Evolutionary conservation across 352 stramenopile genomes (phyloP), one percentile per base, ranked within the genome.

Genomic region (Halophytophthora polymorphica): DNA sequence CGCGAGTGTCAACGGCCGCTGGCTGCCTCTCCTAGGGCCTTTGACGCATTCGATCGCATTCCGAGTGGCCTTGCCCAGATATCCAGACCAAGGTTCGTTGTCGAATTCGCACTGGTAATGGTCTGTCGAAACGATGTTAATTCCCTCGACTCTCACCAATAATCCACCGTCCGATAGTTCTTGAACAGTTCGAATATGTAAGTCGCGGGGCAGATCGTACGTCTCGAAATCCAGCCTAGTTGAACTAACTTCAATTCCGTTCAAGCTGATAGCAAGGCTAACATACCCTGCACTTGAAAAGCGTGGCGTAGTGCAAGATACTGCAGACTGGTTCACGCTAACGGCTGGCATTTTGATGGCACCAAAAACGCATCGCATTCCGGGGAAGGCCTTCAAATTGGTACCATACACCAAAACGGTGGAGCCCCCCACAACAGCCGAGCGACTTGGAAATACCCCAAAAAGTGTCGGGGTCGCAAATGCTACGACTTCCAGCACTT

Each of bases 311-410:
- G 71, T 58, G 19, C 71, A 79, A 12, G 45, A 58, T 4, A 83
- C 43, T 2, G 29, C 25, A 3, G 69, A 71, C 6, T 51, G 45
- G 25, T 79, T 79, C 19, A 68, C 21, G 7, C 57, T 44, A 10
- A 58, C 53, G 19, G 59, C 69, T 11, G 48, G 37, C 3, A 58
- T 59, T 37, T 57, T 49, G 0, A 61, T 34, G 22, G 53, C 52
- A 48, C 43, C 69, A 53, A 83, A 79, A 3, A 61, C 21, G 21
- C 71, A 83, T 50, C 68, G 57, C 37, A 67, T 59, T 21, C 33
- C 53, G 0, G 44, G 13, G 15, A 73, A 73, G 12, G 36, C 1
- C 36, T 57, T 65, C 2, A 83, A 58, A 31, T 75, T 83, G 10
- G 69, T 83, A 29, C 69, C 71, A n/a, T 54, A 64, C 1, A 83